Percentiles rank a stretch among this genome's conserved stretches.
Conservation (phyloP, 345 rosid species). For the Hypericum androsaemum region DNA sequence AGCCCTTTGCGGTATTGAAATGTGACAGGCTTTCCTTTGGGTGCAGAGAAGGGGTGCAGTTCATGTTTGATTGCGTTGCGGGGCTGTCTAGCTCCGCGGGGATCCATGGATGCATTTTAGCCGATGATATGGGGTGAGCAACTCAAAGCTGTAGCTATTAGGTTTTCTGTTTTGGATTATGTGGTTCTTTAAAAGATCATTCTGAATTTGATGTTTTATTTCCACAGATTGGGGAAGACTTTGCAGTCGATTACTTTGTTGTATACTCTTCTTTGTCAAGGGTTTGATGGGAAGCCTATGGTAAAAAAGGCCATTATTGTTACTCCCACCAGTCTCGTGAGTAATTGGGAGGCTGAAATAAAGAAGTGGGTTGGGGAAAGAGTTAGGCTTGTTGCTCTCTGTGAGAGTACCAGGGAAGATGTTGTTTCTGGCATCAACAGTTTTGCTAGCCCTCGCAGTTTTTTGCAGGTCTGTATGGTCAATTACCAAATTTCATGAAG, state of each 20-base stretch:
- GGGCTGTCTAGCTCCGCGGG: constrained; percentile 45
- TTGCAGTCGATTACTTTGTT: constrained; percentile 86
- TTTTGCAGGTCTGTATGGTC: constrained; percentile 47
- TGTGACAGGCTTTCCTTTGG: neutral
- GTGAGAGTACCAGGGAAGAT: constrained; percentile 93
- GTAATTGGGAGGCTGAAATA: constrained; percentile 98
- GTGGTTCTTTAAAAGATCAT: neutral
- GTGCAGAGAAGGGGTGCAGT: constrained; percentile 97
- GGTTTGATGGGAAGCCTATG: constrained; percentile 90
- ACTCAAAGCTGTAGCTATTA: constrained; percentile 5
- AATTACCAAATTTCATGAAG: too few relatives aligned
- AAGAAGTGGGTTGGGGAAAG: constrained; percentile 90
- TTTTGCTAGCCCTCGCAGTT: constrained; percentile 51
- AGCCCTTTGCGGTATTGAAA: neutral
- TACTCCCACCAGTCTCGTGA: constrained; percentile 98
- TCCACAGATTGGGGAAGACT: constrained; percentile 91
- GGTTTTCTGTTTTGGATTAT: neutral
- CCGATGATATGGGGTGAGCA: constrained; percentile 97
- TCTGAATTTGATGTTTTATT: constrained; percentile 8
- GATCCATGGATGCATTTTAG: constrained; percentile 89
- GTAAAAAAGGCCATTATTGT: constrained; percentile 84
- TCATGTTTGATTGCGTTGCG: constrained; percentile 93
- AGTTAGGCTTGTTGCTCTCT: constrained; percentile 78
- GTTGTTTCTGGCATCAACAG: constrained; percentile 81
- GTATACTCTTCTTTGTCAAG: constrained; percentile 82